phyloP scores from a whole-genome alignment of 257 asterid species.

The Primulina eburnea region DNA sequence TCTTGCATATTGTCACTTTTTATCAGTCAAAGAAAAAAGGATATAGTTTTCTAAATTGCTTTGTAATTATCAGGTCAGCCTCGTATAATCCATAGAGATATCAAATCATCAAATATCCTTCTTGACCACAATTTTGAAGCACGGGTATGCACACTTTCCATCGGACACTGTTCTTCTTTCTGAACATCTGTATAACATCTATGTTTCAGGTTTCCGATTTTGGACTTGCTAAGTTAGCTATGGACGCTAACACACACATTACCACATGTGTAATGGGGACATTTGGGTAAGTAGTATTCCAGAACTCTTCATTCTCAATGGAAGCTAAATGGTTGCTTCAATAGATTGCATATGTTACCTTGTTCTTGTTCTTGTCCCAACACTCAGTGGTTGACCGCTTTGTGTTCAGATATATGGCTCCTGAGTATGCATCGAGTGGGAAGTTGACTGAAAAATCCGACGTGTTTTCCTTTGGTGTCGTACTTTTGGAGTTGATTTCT shows the following conservation, averaged over 20 bases:
- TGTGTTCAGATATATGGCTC: slow-evolving; percentile 86
- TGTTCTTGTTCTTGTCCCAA: slow-evolving; percentile 1
- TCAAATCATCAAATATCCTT: slow-evolving; percentile 80
- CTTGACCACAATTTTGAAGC: slow-evolving; percentile 70
- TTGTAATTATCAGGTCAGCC: slow-evolving; percentile 57
- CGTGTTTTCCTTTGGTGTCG: slow-evolving; percentile 85
- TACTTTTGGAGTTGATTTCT: slow-evolving; percentile 77
- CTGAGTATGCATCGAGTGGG: slow-evolving; percentile 95
- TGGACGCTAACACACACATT: slow-evolving; percentile 59
- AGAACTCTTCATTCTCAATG: slow-evolving; percentile 6
- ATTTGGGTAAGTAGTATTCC: slow-evolving; percentile 52
- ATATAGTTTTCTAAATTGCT: slow-evolving; percentile 7
- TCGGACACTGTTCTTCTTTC: background rate
- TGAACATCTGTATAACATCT: slow-evolving; percentile 9
- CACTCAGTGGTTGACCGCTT: slow-evolving; percentile 6
- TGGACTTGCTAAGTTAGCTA: slow-evolving; percentile 74
- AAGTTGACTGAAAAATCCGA: slow-evolving; percentile 88
- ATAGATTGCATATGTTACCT: slow-evolving; percentile 5
- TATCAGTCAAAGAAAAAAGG: background rate
- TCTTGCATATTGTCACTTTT: slow-evolving; percentile 15
- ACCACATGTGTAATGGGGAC: slow-evolving; percentile 85
- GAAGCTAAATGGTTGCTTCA: slow-evolving; percentile 17
- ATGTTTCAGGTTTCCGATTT: slow-evolving; percentile 71
- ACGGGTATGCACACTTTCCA: slow-evolving; percentile 47
- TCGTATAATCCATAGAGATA: slow-evolving; percentile 82